Base-by-base conservation (phyloP, 352 stramenopile genomes). In the Peronospora belbahrii region DNA sequence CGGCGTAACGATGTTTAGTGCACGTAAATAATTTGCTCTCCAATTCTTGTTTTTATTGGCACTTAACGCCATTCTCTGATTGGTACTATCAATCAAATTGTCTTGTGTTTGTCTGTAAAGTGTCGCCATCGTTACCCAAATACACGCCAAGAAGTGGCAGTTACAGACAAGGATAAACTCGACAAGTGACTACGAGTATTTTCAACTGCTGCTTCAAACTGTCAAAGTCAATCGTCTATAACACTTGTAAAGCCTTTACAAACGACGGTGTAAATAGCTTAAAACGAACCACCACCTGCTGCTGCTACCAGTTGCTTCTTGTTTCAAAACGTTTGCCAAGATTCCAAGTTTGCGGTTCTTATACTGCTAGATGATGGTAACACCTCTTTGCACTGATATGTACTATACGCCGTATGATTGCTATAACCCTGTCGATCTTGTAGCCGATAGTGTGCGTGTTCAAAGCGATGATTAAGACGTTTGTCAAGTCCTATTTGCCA, bases 11-110 rank as follows among this genome's bases (percentile, higher is more conserved):
- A 88, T 86, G 44, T 88, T 85, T 14, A 88, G 62, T n/a, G 74
- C 74, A 42, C 67, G 74, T 22, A 88, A 54, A 52, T 88, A 88
- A 58, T 84, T 88, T 38, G 67, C 74, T 17, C 77, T 67, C 77
- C 77, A 88, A 52, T 80, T 84, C 59, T 83, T 71, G 45, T 65
- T 64, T 50, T 58, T 66, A 38, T 59, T 61, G 35, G 46, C 47
- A 27, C 32, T 53, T 1, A 68, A 27, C 18, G 59, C 51, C 50
- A 59, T 44, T 6, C 46, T 42, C 18, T 65, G 52, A 31, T 48
- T 62, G 36, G 34, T 61, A 24, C 19, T 59, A 20, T 43, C 38
- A 33, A 63, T 56, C 3, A 25, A 11, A 31, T 19, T 54, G 36
- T 56, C 30, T 19, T 35, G 31, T 34, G 42, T 27, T 9, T 31